A percentile compares a stretch with the other conserved stretches of the same genome.
These are phyloP conservation scores for Rosa lucieae DNA, from an alignment of 306 rosid species.

Conservation along the genomic window DNA sequence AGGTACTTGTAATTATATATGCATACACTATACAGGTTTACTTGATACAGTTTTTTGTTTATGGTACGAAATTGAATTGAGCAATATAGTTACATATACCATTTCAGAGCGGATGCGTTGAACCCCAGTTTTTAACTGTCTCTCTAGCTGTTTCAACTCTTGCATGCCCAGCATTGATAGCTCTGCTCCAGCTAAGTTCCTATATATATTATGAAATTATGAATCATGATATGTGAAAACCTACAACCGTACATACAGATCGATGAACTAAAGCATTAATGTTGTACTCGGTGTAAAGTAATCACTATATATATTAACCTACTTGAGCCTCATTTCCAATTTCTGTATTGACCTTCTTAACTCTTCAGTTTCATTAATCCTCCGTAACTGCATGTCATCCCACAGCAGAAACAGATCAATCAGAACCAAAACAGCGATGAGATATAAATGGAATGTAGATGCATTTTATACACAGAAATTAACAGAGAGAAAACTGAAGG, in stretches of 20 bases:
- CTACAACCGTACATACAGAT: no score
- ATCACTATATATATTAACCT: not conserved
- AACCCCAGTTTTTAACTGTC: constrained; percentile 41
- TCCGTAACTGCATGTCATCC: constrained; percentile 35
- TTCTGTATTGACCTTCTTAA: constrained; percentile 28
- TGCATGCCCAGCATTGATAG: constrained; percentile 38
- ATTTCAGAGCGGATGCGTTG: constrained; percentile 42
- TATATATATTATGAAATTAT: not conserved
- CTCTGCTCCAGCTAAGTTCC: constrained; percentile 53
- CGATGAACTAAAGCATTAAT: not conserved
- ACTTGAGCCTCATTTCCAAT: constrained; percentile 42
- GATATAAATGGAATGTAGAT: not conserved
- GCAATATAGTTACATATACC: constrained; percentile 19
- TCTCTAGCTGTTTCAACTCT: constrained; percentile 50
- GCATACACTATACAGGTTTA: not conserved
- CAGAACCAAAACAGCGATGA: not conserved
- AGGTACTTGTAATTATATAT: no score
- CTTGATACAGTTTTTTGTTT: not conserved
- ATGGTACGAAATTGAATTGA: not conserved
- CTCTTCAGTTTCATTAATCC: constrained; percentile 41
- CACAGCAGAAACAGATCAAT: not conserved
- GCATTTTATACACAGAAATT: not conserved
- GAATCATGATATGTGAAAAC: not conserved
- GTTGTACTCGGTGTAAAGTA: not conserved
- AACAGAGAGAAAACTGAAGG: not conserved